Percentiles rank a stretch among this genome's conserved stretches.
phyloP scores from a whole-genome alignment of 2,329 filamentous ascomycete genomes.

The Curvularia eragrostidis region DNA sequence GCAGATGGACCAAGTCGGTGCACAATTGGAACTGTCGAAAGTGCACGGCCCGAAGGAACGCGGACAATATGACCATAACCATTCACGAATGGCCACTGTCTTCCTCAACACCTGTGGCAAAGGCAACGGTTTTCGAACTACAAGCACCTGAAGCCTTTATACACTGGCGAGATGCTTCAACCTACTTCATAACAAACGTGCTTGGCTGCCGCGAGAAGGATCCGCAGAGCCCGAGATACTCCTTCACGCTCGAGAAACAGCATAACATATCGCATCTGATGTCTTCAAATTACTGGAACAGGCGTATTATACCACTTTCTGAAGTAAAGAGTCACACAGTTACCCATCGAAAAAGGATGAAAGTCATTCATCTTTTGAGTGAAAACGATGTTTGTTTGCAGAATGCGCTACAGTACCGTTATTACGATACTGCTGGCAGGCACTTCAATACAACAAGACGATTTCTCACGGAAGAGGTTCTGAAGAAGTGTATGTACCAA shows the following conservation, averaged over 20 bases:
- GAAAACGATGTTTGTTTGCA: constrained; percentile 53
- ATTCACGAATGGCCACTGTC: constrained; percentile 66
- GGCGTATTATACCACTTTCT: constrained; percentile 47
- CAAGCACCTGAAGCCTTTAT: constrained; percentile 51
- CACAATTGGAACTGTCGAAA: constrained; percentile 24
- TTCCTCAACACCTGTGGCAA: constrained; percentile 31
- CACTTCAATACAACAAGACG: constrained; percentile 24
- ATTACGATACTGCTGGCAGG: constrained; percentile 32
- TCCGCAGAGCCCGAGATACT: neutral
- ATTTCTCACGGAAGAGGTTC: constrained; percentile 23
- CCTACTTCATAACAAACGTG: constrained; percentile 52
- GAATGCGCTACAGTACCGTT: constrained; percentile 54
- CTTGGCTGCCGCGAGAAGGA: constrained; percentile 33
- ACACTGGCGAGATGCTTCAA: constrained; percentile 59
- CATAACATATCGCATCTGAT: constrained; percentile 13
- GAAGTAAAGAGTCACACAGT: constrained; percentile 45
- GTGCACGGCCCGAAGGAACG: constrained; percentile 46
- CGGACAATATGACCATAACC: constrained; percentile 52
- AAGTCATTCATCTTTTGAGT: constrained; percentile 30
- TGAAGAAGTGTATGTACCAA: constrained; percentile 51
- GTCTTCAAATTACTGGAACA: constrained; percentile 1
- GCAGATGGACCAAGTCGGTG: constrained; percentile 9
- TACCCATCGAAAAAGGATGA: constrained; percentile 46
- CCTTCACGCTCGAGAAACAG: constrained; percentile 25
- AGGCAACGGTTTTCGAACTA: constrained; percentile 63